Base-by-base conservation (phyloP, 371 early-diverging fungal genomes). In the Rhizopus sp. region DNA sequence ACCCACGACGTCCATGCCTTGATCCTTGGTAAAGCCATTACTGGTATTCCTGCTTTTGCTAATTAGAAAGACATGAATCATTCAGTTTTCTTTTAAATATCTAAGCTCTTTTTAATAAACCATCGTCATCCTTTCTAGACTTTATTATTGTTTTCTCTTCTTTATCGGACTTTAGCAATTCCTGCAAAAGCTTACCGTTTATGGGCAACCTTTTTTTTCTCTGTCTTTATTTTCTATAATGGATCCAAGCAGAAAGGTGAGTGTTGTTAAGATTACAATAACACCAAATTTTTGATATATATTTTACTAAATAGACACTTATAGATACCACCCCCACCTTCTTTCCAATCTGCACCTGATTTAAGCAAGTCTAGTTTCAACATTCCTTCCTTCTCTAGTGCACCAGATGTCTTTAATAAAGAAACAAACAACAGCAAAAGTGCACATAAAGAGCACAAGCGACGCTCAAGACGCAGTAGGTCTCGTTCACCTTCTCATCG, bases 1-100 rank as follows among this genome's bases (percentile, higher is more conserved):
- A 98, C 98, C 0, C 90, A 94, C 60, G 97, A 97, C 70, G 85
- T 98, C 40, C 99, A 98, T 66, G 91, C 96, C 30, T 78, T 98
- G 53, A 96, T 98, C 56, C 70, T 98, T 34, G 99, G 98, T 49
- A 84, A 95, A 44, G 98, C 92, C 17, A 94, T 98, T 60, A 98
- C 99, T 30, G 98, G 97, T 30, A 83, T 97, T 45, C 82, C 89
- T 30, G 85, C 95, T 13, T 94, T 94, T 66, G 55, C 62, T 15
- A 66, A 66, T 53, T 66, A 66, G 37, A 61, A 13, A 13, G 23
- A 42, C 23, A 23, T 23, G 23, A 23, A 23, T 23, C 2, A 23
- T 23, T 0, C 23, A 23, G 23, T 23, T 23, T 23, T 23, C 2
- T 23, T 2, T 23, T 23, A 23, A 23, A 23, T 23, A 23, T 23